Evolutionary conservation across 495 filamentous ascomycete genomes (phyloP), one percentile per base, ranked within the genome.

Genomic region (Polyplosphaeria fusca): DNA sequence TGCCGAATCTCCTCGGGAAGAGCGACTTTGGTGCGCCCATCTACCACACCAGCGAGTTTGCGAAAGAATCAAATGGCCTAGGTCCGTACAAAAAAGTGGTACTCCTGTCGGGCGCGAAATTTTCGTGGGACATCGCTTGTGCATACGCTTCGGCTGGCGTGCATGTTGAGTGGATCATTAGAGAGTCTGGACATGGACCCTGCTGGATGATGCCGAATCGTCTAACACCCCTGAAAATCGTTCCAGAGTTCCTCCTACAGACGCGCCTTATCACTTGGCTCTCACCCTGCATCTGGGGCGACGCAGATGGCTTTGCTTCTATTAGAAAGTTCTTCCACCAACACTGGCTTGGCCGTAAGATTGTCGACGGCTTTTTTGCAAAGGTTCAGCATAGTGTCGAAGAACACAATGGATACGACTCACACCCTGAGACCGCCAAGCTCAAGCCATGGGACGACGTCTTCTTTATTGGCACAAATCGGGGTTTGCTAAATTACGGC

Each of bases 131-230:
- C 74, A 81, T 82, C 2, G 88, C 82, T 0, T 90, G 90, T 61
- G 74, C 78, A 2, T 86, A 82, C 63, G 85, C 82, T 1, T 75
- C 78, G 0, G 73, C 77, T 0, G 88, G 86, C 1, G 74, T 85
- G 44, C 71, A 81, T 26, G 86, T 95, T 2, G 77, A 89, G 58
- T 89, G 83, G 88, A 73, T 95, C 24, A 90, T 95, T 55, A 79
- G 91, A 52, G 80, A 82, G 30, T 85, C 78, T 5, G 89, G 89
- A 2, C 82, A 87, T 67, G 89, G 88, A 0, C 85, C 86, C 0
- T 64, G 63, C 9, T 91, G 85, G 80, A 88, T 92, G 79, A 73
- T 80, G 2, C 84, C 84, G 1, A 70, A 84, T 5, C 77, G 79
- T 40, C 74, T 86, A n/a, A 82, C 79, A 2, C 82, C 82, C 3